These are phyloP conservation scores for Bothriochloa decipiens DNA, from an alignment of 176 grass and related monocot genomes.

Conservation along the genomic window DNA sequence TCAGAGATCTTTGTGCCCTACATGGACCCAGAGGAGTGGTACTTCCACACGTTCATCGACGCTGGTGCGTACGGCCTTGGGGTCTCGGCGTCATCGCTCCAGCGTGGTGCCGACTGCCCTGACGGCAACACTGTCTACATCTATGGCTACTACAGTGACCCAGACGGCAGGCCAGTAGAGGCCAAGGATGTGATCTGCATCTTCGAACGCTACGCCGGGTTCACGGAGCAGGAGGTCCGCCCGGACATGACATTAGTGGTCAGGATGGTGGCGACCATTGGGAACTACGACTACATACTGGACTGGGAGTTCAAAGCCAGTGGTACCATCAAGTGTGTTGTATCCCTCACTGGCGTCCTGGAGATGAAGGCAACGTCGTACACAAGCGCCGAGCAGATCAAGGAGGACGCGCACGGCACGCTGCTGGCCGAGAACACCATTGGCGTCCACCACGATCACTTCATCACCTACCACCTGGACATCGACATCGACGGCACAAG, in stretches of 20 bases:
- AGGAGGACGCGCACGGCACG: not conserved
- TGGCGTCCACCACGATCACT: not conserved
- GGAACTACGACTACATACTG: constrained; percentile 1
- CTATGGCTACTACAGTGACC: constrained; percentile 48
- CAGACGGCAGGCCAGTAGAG: constrained; percentile 43
- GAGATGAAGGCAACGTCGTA: constrained; percentile 62
- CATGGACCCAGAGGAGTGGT: constrained; percentile 81
- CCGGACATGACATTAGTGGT: not conserved
- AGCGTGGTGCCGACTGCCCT: constrained; percentile 56
- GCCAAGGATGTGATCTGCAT: constrained; percentile 51
- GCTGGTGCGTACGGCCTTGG: constrained; percentile 63
- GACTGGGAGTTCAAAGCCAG: not conserved
- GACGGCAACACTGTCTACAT: constrained; percentile 50
- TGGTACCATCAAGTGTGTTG: constrained; percentile 6
- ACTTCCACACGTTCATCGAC: constrained; percentile 73
- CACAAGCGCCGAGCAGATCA: constrained; percentile 56
- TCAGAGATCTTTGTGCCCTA: constrained; percentile 77
- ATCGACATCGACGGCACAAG: constrained; percentile 68
- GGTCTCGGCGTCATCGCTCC: constrained; percentile 33
- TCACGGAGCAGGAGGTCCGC: not conserved
- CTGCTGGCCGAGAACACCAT: not conserved
- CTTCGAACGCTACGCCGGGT: constrained; percentile 55
- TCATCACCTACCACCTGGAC: constrained; percentile 67
- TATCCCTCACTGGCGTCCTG: constrained; percentile 59
- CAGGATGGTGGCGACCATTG: not conserved